Conservation (phyloP, 306 rosid genomes). For the Glycyrrhiza uralensis region DNA sequence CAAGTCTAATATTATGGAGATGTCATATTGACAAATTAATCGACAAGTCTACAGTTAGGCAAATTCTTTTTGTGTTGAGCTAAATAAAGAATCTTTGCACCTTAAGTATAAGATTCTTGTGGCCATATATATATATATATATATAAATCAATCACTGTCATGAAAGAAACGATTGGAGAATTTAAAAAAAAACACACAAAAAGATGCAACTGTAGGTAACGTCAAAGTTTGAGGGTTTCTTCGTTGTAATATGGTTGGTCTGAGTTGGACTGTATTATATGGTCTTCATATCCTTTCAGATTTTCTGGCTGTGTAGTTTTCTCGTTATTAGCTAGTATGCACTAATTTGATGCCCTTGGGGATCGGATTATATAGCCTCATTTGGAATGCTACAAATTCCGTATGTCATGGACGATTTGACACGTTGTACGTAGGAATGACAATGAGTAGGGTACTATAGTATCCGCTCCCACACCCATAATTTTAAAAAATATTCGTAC, state of each 20-base stretch:
- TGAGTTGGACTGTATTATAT: conserved; percentile 1
- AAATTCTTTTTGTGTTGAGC: neutral
- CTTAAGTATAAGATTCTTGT: neutral
- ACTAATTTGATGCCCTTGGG: neutral
- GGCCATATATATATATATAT: too few relatives aligned
- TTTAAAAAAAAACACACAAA: neutral
- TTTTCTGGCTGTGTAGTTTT: neutral
- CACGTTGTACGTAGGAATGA: too few relatives aligned
- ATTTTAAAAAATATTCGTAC: too few relatives aligned
- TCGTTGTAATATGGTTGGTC: neutral
- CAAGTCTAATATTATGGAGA: neutral
- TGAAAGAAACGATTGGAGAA: neutral
- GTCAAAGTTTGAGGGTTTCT: neutral
- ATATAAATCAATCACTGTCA: conserved; percentile 26
- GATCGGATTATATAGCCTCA: neutral
- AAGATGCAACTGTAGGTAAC: neutral
- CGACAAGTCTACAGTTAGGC: neutral
- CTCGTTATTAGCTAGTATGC: neutral
- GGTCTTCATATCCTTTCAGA: neutral
- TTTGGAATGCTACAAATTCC: neutral
- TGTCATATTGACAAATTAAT: neutral
- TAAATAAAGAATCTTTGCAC: conserved; percentile 19
- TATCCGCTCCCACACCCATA: too few relatives aligned
- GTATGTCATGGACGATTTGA: neutral
- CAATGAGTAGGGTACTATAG: too few relatives aligned